Percentiles rank a stretch among this genome's conserved stretches.
Evolutionary conservation across 306 rosid genomes (phyloP).

Genomic region (Cucumis melo): DNA sequence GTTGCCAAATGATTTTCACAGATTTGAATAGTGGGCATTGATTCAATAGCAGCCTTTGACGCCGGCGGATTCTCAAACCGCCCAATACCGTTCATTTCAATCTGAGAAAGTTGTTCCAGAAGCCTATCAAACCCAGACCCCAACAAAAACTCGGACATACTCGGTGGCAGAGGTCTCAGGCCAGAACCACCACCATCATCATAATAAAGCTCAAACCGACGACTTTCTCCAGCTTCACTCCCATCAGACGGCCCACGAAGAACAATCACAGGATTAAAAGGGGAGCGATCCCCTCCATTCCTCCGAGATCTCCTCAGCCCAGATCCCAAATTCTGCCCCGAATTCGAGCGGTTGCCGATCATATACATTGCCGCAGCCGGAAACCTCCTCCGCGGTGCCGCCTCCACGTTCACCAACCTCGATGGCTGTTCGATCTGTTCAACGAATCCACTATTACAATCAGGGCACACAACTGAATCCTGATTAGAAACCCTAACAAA

Average conservation of each 20-base stretch:
- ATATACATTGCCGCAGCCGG: conserved; percentile 51
- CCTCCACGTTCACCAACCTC: conserved; percentile 14
- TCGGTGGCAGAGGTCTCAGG: conserved; percentile 57
- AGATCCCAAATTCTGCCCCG: conserved; percentile 25
- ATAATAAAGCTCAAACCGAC: conserved; percentile 59
- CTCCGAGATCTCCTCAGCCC: conserved; percentile 29
- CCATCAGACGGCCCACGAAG: conserved; percentile 34
- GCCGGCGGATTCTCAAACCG: conserved; percentile 62
- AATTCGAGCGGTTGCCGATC: conserved; percentile 32
- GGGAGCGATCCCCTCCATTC: conserved; percentile 47
- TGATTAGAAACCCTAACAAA: conserved; percentile 30
- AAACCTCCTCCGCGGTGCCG: conserved; percentile 28
- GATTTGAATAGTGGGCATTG: conserved; percentile 60
- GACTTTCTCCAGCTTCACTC: conserved; percentile 22
- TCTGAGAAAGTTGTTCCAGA: conserved; percentile 58
- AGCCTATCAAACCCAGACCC: conserved; percentile 79
- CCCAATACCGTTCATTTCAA: conserved; percentile 48
- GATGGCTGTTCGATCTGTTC: conserved; percentile 39
- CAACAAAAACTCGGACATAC: conserved; percentile 68
- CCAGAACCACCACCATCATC: conserved; percentile 71
- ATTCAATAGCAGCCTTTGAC: conserved; percentile 56
- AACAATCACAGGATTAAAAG: conserved; percentile 66
- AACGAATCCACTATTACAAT: conserved; percentile 50
- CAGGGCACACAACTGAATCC: conserved; percentile 37
- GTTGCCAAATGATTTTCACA: conserved; percentile 15